Evolutionary conservation across 2,329 filamentous ascomycete genomes (phyloP), one percentile per base, ranked within the genome.

Genomic region (Paecilomyces dactylethromorphus): DNA sequence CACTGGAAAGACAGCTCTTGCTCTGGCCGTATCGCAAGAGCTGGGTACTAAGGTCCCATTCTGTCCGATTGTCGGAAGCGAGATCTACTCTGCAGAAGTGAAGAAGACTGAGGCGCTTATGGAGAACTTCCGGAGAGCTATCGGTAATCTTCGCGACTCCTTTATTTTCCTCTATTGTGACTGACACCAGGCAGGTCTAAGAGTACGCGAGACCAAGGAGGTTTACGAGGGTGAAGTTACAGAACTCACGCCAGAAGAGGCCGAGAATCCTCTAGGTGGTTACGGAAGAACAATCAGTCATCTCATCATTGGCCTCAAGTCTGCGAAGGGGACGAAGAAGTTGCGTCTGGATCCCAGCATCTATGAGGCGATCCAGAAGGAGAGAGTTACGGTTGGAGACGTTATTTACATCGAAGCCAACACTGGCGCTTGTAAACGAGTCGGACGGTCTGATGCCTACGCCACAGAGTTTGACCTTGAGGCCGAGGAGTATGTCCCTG

Each of bases 321-420:
- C 92, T 68, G 91, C 91, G 59, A 93, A 92, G 79, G 94, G 94
- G 22, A 96, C 95, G 70, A 99, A 99, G 85, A 97, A 97, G 83
- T 84, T 99, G 67, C 87, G 94, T 53, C 83, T 99, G 56, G 94
- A 99, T 75, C 94, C 94, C 10, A 96, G 92, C 78, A 97, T 99
- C 77, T 99, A 97, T 81, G 94, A 99, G 78, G 94, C 94, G 2
- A 97, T 99, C 69, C 94, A 97, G 75, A 97, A 97, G 80, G 94
- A 99, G 82, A 85, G 92, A 63, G 94, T 99, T 50, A 90, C 92
- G 2, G 88, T 97, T 52, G 94, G 94, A 73, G 94, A 99, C 74
- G 94, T 99, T 69, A 91, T 99, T 75, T 99, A 99, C 80, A 97
- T 99, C 66, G 94, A 99, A 81, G 93, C 94, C 65, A 99, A 99